Evolutionary conservation across 163 green algal genomes (phyloP).

Genomic region (Trebouxiophyceae sp.): DNA sequence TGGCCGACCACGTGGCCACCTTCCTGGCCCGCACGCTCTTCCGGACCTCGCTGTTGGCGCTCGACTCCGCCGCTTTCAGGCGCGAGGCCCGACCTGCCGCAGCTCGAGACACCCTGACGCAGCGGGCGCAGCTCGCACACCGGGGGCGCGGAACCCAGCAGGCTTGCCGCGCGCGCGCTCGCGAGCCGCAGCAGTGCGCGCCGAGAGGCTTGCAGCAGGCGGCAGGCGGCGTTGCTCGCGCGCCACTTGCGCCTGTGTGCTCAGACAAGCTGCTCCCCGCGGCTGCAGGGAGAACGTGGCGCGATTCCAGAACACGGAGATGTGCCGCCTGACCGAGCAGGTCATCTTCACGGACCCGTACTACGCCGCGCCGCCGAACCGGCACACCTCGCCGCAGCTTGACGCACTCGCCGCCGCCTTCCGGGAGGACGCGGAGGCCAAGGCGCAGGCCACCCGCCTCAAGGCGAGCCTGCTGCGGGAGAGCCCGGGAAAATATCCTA

Average conservation of each 20-base stretch:
- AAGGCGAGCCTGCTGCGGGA: no score
- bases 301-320: slow-evolving; percentile 74
- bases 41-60: slow-evolving; percentile 66
- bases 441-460: slow-evolving; percentile 44
- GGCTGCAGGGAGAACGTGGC: slow-evolving; percentile 29
- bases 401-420: slow-evolving; percentile 61
- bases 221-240: no score
- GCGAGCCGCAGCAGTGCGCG: no score
- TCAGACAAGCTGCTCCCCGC: no score
- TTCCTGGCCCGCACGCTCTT: slow-evolving; percentile 88
- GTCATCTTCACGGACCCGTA: slow-evolving; percentile 94
- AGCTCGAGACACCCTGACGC: no score
- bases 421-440: slow-evolving; percentile 49
- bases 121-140: no score
- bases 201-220: no score
- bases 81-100: slow-evolving; percentile 11
- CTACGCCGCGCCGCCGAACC: slow-evolving; percentile 59
- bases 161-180: no score
- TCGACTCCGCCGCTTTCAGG: slow-evolving; percentile 52
- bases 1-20: slow-evolving; percentile 59
- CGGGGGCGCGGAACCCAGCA: no score
- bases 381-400: slow-evolving; percentile 73
- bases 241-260: background rate
- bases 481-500: no score
- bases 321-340: slow-evolving; percentile 91